Percentiles rank a stretch among this genome's conserved stretches.
These are phyloP conservation scores for Solanum boliviense DNA, from an alignment of 257 asterid species.

Conservation along the genomic window DNA sequence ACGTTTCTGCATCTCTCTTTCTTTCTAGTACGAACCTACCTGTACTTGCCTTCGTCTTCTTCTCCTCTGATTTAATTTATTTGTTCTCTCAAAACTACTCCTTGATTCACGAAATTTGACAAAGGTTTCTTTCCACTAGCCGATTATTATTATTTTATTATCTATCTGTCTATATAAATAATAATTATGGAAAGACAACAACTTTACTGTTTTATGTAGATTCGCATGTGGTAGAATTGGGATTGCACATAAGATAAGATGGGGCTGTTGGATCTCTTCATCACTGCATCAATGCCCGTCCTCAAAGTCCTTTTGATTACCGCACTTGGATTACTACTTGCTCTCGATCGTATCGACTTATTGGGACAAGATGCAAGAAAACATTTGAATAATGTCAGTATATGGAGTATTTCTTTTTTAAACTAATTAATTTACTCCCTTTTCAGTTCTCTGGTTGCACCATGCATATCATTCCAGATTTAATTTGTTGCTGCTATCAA, in stretches of 20 bases:
- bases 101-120: no score
- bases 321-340: constrained; percentile 68
- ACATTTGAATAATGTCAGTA: constrained; percentile 61
- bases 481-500: no score
- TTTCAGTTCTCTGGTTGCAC: no score
- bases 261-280: constrained; percentile 58
- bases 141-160: no score
- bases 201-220: neutral
- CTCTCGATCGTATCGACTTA: constrained; percentile 38
- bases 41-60: no score
- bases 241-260: constrained; percentile 1
- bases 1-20: neutral
- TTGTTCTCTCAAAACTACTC: no score
- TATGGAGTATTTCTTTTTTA: no score
- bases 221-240: no score
- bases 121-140: neutral
- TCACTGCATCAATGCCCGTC: constrained; percentile 68
- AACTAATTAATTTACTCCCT: no score
- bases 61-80: neutral
- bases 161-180: no score
- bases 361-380: constrained; percentile 73
- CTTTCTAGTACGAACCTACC: neutral
- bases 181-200: neutral
- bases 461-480: no score
- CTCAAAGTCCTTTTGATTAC: constrained; percentile 71